A percentile compares a stretch with the other conserved stretches of the same genome.
Evolutionary conservation across 139 green algal species (phyloP).

Genomic region (Closterium sp.): DNA sequence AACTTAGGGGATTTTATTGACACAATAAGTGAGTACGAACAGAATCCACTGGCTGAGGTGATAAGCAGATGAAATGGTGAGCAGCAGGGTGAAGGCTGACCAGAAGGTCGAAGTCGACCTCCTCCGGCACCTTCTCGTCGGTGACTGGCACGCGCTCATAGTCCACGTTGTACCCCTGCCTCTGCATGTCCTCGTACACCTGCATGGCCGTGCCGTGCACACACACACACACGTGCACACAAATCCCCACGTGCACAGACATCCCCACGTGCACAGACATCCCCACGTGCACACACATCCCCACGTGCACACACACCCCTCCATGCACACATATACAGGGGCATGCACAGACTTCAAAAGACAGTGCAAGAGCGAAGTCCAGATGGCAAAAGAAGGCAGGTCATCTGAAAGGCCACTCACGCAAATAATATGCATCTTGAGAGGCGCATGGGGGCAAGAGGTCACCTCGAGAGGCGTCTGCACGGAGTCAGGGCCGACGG

Average conservation of each 20-base stretch:
- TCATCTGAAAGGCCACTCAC: no score
- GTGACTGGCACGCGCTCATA: conserved; percentile 91
- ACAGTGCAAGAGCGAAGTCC: no score
- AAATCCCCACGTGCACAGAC: background rate
- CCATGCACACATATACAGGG: no score
- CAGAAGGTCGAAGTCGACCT: conserved; percentile 64
- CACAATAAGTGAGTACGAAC: no score
- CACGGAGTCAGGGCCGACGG: conserved; percentile 79
- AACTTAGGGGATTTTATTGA: no score
- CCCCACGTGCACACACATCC: background rate
- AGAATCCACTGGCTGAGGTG: no score
- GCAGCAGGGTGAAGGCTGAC: conserved; percentile 66
- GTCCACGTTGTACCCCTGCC: conserved; percentile 73
- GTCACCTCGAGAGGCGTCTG: conserved; percentile 79
- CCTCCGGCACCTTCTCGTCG: conserved; percentile 94
- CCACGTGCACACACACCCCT: background rate
- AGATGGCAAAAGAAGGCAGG: no score
- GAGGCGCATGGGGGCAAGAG: background rate
- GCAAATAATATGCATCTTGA: no score
- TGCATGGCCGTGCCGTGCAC: background rate
- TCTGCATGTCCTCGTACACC: conserved; percentile 50
- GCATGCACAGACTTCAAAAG: no score
- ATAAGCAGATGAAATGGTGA: no score
- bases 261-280: background rate
- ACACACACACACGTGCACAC: background rate